A percentile compares a stretch with the other conserved stretches of the same genome.
Conservation (phyloP, 2,329 filamentous ascomycete species). For the Chaetomiaceae sp. region DNA sequence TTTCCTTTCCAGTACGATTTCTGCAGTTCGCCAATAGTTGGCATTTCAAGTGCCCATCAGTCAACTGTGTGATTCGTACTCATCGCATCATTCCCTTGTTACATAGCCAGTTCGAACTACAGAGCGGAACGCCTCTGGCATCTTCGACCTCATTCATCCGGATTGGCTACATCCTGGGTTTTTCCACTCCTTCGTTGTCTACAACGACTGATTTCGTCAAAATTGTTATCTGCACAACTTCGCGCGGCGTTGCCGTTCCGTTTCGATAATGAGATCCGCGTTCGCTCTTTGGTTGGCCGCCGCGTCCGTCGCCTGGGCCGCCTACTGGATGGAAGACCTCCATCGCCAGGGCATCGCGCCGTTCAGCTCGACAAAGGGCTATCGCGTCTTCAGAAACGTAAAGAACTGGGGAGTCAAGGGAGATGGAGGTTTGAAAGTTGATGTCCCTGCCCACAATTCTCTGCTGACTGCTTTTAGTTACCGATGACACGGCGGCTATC, state of each 20-base stretch:
- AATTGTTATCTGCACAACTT: neutral
- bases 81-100: neutral
- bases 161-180: neutral
- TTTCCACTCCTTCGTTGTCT: neutral
- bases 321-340: constrained; percentile 43
- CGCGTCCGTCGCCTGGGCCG: constrained; percentile 22
- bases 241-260: neutral
- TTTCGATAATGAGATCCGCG: constrained; percentile 11
- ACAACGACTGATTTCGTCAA: neutral
- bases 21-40: neutral
- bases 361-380: constrained; percentile 41
- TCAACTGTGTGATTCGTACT: no score
- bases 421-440: constrained; percentile 31
- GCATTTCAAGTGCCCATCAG: no score
- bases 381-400: constrained; percentile 46
- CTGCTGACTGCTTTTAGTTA: constrained; percentile 29
- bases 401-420: constrained; percentile 41
- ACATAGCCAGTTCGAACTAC: neutral
- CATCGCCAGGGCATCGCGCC: constrained; percentile 44
- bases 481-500: constrained; percentile 56
- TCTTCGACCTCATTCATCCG: neutral
- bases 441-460: no score
- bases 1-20: neutral
- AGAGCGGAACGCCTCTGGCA: neutral
- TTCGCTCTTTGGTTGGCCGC: constrained; percentile 13